Conservation (phyloP, 1,284 basidiomycete genomes). For the Leccinum huronense region DNA sequence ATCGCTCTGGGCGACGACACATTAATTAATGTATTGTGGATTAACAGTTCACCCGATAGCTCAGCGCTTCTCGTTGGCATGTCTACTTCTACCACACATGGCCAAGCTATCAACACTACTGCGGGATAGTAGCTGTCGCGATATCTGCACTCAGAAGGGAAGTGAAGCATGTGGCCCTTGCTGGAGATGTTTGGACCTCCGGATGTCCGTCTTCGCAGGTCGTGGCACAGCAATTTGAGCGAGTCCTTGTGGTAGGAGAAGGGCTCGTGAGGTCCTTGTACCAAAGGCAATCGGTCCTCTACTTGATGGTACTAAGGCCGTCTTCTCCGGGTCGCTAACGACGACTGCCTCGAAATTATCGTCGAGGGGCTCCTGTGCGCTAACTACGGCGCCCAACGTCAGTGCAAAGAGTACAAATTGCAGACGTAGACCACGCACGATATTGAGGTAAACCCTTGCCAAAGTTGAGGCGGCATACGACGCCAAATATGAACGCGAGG, state of each 20-base stretch:
- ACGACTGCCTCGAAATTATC: constrained; percentile 46
- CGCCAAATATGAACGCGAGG: constrained; percentile 55
- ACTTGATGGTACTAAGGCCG: constrained; percentile 55
- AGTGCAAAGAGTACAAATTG: background rate
- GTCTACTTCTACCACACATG: constrained; percentile 27
- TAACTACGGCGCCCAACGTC: constrained; percentile 42
- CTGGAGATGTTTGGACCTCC: background rate
- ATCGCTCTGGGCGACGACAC: background rate
- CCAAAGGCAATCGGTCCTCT: constrained; percentile 38
- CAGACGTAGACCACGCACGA: constrained; percentile 44
- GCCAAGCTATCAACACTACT: constrained; percentile 14
- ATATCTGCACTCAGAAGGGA: constrained; percentile 6
- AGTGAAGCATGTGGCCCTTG: background rate
- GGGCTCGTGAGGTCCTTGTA: background rate
- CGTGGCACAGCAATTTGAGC: constrained; percentile 37
- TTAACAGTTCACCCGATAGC: constrained; percentile 40
- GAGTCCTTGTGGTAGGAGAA: background rate
- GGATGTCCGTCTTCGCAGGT: constrained; percentile 7
- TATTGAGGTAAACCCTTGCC: constrained; percentile 68
- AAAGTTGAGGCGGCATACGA: constrained; percentile 70
- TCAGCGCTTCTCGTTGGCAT: constrained; percentile 44
- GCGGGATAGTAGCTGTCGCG: constrained; percentile 14
- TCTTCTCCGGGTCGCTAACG: constrained; percentile 55
- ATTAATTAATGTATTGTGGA: background rate
- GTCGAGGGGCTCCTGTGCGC: constrained; percentile 48